Conservation (phyloP, 2,329 filamentous ascomycete species). For the Lasiodiplodia sp. region DNA sequence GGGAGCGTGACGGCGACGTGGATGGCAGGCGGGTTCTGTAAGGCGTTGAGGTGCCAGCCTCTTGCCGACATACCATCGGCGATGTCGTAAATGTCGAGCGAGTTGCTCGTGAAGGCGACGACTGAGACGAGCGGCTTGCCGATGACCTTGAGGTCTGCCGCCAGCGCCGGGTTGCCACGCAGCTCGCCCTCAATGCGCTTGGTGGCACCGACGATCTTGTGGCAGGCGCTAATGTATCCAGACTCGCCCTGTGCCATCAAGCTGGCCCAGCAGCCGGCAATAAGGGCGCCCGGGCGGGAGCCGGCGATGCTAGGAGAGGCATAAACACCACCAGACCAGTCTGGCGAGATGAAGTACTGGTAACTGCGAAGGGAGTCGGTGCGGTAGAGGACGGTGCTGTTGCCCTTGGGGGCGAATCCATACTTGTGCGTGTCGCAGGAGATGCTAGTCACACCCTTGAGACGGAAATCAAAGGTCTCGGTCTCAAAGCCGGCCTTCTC, state of each 20-base stretch:
- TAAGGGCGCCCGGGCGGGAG: conserved; percentile 89
- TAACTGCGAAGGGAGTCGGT: conserved; percentile 78
- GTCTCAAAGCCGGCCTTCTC: conserved; percentile 92
- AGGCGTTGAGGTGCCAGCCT: conserved; percentile 95
- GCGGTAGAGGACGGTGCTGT: conserved; percentile 91
- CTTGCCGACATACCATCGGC: conserved; percentile 83
- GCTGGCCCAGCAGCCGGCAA: conserved; percentile 94
- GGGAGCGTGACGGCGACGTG: conserved; percentile 94
- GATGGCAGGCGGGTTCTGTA: conserved; percentile 90
- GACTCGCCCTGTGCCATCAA: conserved; percentile 87
- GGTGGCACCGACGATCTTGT: conserved; percentile 84
- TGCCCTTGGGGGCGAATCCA: conserved; percentile 97
- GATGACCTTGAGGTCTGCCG: conserved; percentile 77
- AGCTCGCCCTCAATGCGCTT: conserved; percentile 82
- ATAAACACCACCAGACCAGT: conserved; percentile 97
- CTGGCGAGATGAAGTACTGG: conserved; percentile 95
- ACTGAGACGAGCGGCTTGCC: conserved; percentile 90
- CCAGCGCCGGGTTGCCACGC: conserved; percentile 70
- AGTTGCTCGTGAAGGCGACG: conserved; percentile 82
- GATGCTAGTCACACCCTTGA: conserved; percentile 93
- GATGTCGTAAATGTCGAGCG: conserved; percentile 92
- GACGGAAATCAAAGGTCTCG: conserved; percentile 89
- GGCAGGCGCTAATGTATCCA: conserved; percentile 87
- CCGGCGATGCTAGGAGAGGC: conserved; percentile 92
- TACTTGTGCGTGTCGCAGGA: conserved; percentile 99